Base-by-base conservation (phyloP, 495 filamentous ascomycete genomes). In the Immersiella caudata region DNA sequence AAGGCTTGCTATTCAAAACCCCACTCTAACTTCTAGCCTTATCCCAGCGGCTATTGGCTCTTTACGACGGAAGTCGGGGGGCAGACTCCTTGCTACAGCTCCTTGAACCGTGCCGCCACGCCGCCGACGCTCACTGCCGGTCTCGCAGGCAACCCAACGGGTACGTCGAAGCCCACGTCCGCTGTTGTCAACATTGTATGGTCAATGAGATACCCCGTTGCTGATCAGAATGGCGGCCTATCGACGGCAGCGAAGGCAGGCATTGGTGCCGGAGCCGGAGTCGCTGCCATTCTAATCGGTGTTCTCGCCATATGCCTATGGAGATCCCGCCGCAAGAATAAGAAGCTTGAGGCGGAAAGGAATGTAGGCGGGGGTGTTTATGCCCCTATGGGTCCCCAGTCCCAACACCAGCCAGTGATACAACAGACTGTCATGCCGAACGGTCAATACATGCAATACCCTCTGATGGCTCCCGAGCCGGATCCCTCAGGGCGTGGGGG, bases 101-200 rank as follows among this genome's bases (percentile, higher is more conserved):
- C 71, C 6, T 26, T 66, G 59, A 29, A 21, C 6, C 26, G 26
- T 35, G 50, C 58, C 2, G 54, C 51, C n/a, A 55, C 63, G 0
- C 8, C 66, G 50, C 72, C 74, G 4, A 68, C 59, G 11, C 62
- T 74, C 1, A 73, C 74, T 2, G 60, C 66, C 16, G 68, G 62
- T 24, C 21, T 59, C 6, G 66, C 61, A 16, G 68, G 26, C 25
- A 51, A 70, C 6, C 29, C 36, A 11, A 65, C 68, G 14, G 64
- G 67, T 27, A 68, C 33, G 16, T 51, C 59, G 18, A 69, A 60
- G 55, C 69, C 71, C 20, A 77, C 72, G 1, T 73, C 71, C 1
- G 75, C 75, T 46, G 68, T 75, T 14, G 65, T 73, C 67, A 77
- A 74, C 67, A 68, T 75, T 29, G 66, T 74, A 14, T 76, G 68